Percentiles rank a stretch among this genome's conserved stretches.
These are phyloP conservation scores for Kwoniella shivajii DNA, from an alignment of 1,284 basidiomycete genomes.

Conservation along the genomic window DNA sequence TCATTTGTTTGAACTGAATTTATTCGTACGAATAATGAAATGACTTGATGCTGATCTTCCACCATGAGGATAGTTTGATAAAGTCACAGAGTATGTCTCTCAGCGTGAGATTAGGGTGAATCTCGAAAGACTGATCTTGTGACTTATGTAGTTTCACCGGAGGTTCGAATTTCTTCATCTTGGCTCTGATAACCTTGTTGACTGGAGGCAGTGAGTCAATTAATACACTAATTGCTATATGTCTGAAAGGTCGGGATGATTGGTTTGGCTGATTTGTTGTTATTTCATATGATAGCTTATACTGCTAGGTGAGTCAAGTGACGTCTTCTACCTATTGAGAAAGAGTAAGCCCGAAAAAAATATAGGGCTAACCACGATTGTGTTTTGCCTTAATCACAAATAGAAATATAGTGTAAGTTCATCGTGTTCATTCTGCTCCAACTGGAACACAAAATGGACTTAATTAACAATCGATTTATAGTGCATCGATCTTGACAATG, in stretches of 20 bases:
- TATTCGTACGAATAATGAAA: neutral
- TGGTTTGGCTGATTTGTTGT: neutral
- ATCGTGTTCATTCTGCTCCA: too few relatives aligned
- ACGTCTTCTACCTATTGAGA: neutral
- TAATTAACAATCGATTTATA: neutral
- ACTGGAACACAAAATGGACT: neutral
- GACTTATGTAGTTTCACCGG: slow-evolving; percentile 14
- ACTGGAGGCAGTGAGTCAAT: slow-evolving; percentile 39
- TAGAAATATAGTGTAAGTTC: slow-evolving; percentile 24
- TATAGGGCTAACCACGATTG: too few relatives aligned
- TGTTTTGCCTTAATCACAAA: neutral
- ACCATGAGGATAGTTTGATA: slow-evolving; percentile 61
- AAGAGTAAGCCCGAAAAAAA: too few relatives aligned
- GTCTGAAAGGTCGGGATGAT: too few relatives aligned
- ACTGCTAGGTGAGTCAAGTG: slow-evolving; percentile 59
- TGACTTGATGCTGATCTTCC: neutral
- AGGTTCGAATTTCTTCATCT: slow-evolving; percentile 70
- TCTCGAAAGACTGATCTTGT: neutral
- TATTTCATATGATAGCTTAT: slow-evolving; percentile 51
- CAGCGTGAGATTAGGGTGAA: too few relatives aligned
- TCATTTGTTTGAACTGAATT: neutral
- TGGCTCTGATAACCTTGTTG: slow-evolving; percentile 51
- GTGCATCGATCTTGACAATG: slow-evolving; percentile 39
- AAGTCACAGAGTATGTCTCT: slow-evolving; percentile 62
- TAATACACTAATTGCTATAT: neutral